These are phyloP conservation scores for Alopecurus myosuroides DNA, from an alignment of 176 grass and related monocot genomes.

Conservation along the genomic window DNA sequence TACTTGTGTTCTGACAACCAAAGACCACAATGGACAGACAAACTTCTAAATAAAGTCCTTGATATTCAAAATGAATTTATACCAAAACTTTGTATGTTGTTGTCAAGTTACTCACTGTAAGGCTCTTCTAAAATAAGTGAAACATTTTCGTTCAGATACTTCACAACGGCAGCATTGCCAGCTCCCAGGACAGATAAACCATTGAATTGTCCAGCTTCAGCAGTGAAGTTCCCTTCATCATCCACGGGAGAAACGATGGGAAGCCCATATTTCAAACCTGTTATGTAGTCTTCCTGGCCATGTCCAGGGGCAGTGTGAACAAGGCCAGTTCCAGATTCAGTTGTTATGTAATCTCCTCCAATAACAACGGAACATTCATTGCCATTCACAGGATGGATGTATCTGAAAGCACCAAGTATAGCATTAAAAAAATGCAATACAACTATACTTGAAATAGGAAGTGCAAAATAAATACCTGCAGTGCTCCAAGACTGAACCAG, in stretches of 20 bases:
- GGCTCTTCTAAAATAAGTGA: constrained; percentile 84
- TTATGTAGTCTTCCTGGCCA: constrained; percentile 95
- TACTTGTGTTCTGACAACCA: constrained; percentile 89
- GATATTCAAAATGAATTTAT: not conserved
- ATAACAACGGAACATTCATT: constrained; percentile 85
- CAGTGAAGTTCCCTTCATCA: constrained; percentile 89
- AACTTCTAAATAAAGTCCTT: constrained; percentile 19
- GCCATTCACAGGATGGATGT: constrained; percentile 77
- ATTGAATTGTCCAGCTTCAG: constrained; percentile 79
- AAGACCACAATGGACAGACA: constrained; percentile 4
- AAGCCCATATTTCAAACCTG: constrained; percentile 91
- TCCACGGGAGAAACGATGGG: constrained; percentile 88
- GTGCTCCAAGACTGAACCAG: constrained; percentile 80
- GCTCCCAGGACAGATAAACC: constrained; percentile 76
- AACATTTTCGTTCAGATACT: constrained; percentile 60
- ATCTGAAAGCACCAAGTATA: constrained; percentile 44
- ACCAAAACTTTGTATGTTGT: not conserved
- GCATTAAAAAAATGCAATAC: not conserved
- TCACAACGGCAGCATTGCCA: constrained; percentile 83
- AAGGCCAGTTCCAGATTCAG: constrained; percentile 93
- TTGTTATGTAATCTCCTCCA: constrained; percentile 98
- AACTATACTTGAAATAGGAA: constrained; percentile 15
- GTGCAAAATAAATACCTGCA: constrained; percentile 52
- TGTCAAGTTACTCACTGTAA: constrained; percentile 75
- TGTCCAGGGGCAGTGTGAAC: constrained; percentile 99